phyloP scores from a whole-genome alignment of 495 filamentous ascomycete species.

The Penicillium cosmopolitanum region DNA sequence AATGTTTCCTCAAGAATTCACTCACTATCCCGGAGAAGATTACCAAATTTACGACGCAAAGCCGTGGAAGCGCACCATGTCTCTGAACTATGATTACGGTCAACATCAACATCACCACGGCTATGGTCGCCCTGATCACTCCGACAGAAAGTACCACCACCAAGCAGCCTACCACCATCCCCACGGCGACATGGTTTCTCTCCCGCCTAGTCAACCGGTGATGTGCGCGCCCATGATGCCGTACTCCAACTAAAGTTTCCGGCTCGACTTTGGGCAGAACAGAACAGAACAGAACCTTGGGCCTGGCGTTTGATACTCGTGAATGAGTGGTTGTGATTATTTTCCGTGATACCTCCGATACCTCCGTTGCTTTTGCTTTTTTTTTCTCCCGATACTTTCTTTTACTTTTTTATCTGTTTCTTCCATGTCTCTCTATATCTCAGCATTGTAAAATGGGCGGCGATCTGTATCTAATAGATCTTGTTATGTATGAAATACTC shows the following conservation, averaged over 20 bases:
- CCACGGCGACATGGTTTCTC: conserved; percentile 25
- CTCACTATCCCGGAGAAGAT: conserved; percentile 22
- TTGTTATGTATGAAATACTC: conserved; percentile 22
- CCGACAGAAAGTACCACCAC: conserved; percentile 28
- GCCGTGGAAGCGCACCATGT: conserved; percentile 40
- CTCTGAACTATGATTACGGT: conserved; percentile 36
- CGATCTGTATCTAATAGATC: conserved; percentile 15
- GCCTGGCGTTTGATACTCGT: conserved; percentile 30
- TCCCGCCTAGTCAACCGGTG: conserved; percentile 28
- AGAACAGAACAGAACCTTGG: not conserved
- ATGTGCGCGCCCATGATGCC: conserved; percentile 40
- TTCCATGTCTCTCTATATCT: conserved; percentile 8
- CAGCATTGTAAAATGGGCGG: conserved; percentile 20
- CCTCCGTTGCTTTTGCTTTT: conserved; percentile 13
- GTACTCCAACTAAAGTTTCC: conserved; percentile 30
- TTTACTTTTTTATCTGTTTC: conserved; percentile 7
- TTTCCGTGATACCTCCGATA: conserved; percentile 25
- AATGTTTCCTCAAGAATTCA: conserved; percentile 26
- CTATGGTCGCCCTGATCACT: conserved; percentile 21
- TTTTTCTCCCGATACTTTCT: conserved; percentile 4
- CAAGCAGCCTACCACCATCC: conserved; percentile 17
- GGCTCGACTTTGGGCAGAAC: not conserved
- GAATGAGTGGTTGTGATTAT: conserved; percentile 5
- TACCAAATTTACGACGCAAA: conserved; percentile 34
- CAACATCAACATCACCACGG: conserved; percentile 37